Percentiles rank a stretch among this genome's conserved stretches.
phyloP scores from a whole-genome alignment of 2,329 filamentous ascomycete genomes.

The Diaporthe ilicicola region DNA sequence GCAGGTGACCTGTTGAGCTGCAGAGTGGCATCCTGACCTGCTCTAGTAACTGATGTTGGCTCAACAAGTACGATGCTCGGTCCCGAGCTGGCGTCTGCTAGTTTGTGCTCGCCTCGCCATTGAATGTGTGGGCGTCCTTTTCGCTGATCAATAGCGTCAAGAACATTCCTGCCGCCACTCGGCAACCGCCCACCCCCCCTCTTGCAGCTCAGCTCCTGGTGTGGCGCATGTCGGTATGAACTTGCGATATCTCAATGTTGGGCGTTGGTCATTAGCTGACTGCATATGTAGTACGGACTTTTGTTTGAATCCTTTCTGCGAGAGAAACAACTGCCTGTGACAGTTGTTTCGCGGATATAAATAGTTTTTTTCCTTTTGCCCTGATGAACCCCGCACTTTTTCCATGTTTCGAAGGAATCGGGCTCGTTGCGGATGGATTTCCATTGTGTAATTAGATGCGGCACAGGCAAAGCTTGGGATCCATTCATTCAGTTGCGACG shows the following conservation, averaged over 20 bases:
- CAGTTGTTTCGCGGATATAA: not conserved
- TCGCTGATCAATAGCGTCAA: not conserved
- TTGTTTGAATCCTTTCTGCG: not conserved
- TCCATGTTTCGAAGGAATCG: not conserved
- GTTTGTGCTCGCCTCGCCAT: not conserved
- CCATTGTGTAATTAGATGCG: slow-evolving; percentile 4
- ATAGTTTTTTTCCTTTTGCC: not conserved
- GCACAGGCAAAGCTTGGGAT: not conserved
- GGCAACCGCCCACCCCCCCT: not conserved
- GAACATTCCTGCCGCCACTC: not conserved
- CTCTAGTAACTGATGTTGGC: not conserved
- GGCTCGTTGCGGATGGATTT: slow-evolving; percentile 7
- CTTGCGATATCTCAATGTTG: not conserved
- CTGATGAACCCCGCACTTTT: slow-evolving; percentile 11
- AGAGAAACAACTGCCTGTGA: not conserved
- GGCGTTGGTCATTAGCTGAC: not conserved
- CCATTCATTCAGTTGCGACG: not conserved
- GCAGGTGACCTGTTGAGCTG: not conserved
- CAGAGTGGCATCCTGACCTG: not conserved
- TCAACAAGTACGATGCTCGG: not conserved
- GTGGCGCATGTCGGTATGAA: slow-evolving; percentile 11
- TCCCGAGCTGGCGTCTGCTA: not conserved
- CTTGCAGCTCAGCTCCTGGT: slow-evolving; percentile 5
- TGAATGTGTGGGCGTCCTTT: not conserved
- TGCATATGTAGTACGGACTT: not conserved